phyloP scores from a whole-genome alignment of 164 flowering plant species.

The Santalum album region DNA sequence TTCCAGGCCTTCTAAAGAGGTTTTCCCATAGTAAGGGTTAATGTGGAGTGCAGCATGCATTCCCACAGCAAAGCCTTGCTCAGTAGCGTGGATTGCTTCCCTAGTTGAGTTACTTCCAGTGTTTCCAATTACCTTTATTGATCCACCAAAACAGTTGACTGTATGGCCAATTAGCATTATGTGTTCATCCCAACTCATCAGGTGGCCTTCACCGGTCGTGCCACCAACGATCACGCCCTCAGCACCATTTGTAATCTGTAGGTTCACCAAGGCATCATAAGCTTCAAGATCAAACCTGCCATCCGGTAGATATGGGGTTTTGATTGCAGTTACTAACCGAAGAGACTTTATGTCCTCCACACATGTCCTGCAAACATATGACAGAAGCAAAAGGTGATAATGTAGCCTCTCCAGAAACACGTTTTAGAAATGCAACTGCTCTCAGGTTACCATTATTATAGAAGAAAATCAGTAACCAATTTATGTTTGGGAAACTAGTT shows the following conservation, averaged over 20 bases:
- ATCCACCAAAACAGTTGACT: constrained; percentile 74
- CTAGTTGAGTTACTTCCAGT: constrained; percentile 90
- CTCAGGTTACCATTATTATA: no score
- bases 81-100: constrained; percentile 92
- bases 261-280: constrained; percentile 66
- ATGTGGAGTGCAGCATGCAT: constrained; percentile 95
- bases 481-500: no score
- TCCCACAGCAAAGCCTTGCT: constrained; percentile 92
- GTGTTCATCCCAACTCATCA: constrained; percentile 97
- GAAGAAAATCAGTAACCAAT: no score
- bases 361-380: constrained; percentile 49
- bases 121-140: constrained; percentile 87
- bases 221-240: constrained; percentile 90
- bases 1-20: constrained; percentile 68
- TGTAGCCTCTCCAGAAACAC: no score
- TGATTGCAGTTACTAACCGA: constrained; percentile 76
- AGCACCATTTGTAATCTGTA: constrained; percentile 67
- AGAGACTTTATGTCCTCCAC: constrained; percentile 62
- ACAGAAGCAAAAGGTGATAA: no score
- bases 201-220: constrained; percentile 91
- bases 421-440: no score
- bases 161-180: constrained; percentile 96
- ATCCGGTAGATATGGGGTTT: constrained; percentile 87
- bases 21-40: constrained; percentile 91
- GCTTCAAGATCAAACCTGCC: constrained; percentile 93